Evolutionary conservation across 176 grass and related monocot species (phyloP).

Genomic region (Sorghum bicolor): DNA sequence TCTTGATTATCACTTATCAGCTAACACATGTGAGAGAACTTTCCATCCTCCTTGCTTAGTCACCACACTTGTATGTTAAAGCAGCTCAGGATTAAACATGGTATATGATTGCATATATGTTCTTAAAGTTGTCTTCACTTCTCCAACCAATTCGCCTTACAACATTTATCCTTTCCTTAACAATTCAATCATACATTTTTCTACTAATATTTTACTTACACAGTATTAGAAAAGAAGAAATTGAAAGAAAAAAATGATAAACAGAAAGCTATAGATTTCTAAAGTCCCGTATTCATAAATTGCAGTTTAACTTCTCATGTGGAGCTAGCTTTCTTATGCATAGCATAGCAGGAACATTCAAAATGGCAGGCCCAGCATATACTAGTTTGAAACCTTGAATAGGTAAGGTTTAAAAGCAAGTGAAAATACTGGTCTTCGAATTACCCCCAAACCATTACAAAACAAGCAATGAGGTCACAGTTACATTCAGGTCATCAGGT

Average conservation of each 20-base stretch:
- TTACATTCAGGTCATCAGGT: neutral
- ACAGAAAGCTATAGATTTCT: neutral
- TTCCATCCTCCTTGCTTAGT: neutral
- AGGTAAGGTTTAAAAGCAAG: neutral
- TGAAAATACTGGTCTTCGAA: neutral
- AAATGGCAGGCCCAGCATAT: neutral
- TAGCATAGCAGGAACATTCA: neutral
- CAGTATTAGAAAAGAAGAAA: neutral
- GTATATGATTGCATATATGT: neutral
- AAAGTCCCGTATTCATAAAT: neutral
- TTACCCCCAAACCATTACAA: neutral
- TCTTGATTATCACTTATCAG: neutral
- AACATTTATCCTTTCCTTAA: neutral
- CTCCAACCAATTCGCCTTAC: neutral
- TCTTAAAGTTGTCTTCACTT: neutral
- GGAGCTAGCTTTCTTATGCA: neutral
- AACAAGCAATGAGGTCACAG: neutral
- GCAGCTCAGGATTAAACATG: neutral
- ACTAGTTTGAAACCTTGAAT: neutral
- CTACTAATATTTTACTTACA: neutral
- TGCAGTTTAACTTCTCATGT: neutral
- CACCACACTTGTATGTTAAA: neutral
- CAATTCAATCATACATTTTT: neutral
- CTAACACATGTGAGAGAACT: neutral
- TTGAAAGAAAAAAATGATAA: neutral